Evolutionary conservation across 2,329 filamentous ascomycete species (phyloP), one percentile per base, ranked within the genome.

Genomic region (Beauveria brongniartii): DNA sequence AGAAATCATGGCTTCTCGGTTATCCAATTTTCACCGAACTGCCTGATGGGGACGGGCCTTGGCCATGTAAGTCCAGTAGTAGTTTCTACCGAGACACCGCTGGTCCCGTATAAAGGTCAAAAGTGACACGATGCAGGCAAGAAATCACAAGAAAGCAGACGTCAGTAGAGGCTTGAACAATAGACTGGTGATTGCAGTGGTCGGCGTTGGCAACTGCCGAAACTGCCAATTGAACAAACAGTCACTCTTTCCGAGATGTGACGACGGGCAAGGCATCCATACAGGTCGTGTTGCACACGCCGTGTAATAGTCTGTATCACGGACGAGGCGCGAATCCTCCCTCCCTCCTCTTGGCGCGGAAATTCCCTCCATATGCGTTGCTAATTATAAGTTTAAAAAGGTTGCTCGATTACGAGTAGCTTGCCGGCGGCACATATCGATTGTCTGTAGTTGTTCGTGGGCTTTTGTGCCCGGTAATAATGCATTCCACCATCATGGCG

Each of bases 181-280:
- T 14, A 51, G 28, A 26, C 22, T 6, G 6, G 12, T 16, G 14
- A 16, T 34, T 41, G 30, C 18, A 28, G 16, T 5, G 18, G 26
- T 26, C 56, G 12, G 37, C 37, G n/a, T 24, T 44, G 56, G 18
- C 48, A 59, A 59, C 47, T 59, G 57, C 57, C 57, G 57, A 46
- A 26, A 37, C n/a, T 53, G 48, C 26, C 44, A 54, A 43, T n/a
- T 20, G 5, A 9, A 20, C 3, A 30, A 51, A 41, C 30, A 51
- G n/a, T 53, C 28, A 43, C 47, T 24, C 47, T 44, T 52, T 40
- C 37, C 26, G 41, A 59, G 40, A 40, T 24, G 54, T 52, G 26
- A 40, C 37, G 22, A 22, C 14, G 37, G 57, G 12, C 57, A 53
- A 59, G 48, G 57, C 57, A 59, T 37, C 48, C 57, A 47, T 59